Conservation (phyloP, 1,284 basidiomycete species). For the Pseudozyma sp. region DNA sequence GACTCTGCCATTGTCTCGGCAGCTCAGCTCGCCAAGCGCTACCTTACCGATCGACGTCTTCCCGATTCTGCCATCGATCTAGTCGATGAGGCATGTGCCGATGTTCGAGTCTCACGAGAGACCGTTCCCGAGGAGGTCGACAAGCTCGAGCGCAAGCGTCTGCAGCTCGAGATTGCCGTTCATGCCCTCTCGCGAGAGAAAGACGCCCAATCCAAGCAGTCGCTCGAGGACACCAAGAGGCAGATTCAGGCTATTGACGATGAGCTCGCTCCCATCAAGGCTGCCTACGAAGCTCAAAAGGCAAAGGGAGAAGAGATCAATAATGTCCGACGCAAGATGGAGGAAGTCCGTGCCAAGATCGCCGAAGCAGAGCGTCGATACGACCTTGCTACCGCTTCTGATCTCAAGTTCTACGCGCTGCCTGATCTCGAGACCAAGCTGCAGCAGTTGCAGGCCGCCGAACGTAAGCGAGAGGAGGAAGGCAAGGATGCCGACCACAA, state of each 20-base stretch:
- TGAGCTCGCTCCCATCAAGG: slow-evolving; percentile 86
- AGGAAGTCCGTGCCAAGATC: slow-evolving; percentile 90
- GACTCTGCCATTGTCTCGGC: slow-evolving; percentile 91
- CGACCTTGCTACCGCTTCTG: slow-evolving; percentile 74
- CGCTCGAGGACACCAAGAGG: slow-evolving; percentile 82
- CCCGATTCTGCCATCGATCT: slow-evolving; percentile 69
- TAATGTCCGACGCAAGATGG: slow-evolving; percentile 82
- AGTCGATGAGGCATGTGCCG: slow-evolving; percentile 72
- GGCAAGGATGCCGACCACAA: slow-evolving; percentile 54
- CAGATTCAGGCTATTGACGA: slow-evolving; percentile 89
- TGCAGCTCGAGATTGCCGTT: slow-evolving; percentile 94
- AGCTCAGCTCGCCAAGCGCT: slow-evolving; percentile 92
- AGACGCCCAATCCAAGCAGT: slow-evolving; percentile 88
- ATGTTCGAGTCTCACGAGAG: slow-evolving; percentile 75
- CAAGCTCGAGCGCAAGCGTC: slow-evolving; percentile 88
- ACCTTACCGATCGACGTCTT: slow-evolving; percentile 74
- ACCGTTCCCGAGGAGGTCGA: slow-evolving; percentile 95
- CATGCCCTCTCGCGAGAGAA: slow-evolving; percentile 86
- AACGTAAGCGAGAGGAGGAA: slow-evolving; percentile 70
- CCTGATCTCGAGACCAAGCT: slow-evolving; percentile 86
- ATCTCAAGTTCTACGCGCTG: slow-evolving; percentile 90
- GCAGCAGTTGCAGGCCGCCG: slow-evolving; percentile 71
- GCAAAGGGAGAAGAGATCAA: slow-evolving; percentile 86
- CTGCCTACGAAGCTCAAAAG: slow-evolving; percentile 91
- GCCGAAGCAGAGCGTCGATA: slow-evolving; percentile 91